phyloP scores from a whole-genome alignment of 1,139 yeast species.

The Sugiyamaella xylanicola region DNA sequence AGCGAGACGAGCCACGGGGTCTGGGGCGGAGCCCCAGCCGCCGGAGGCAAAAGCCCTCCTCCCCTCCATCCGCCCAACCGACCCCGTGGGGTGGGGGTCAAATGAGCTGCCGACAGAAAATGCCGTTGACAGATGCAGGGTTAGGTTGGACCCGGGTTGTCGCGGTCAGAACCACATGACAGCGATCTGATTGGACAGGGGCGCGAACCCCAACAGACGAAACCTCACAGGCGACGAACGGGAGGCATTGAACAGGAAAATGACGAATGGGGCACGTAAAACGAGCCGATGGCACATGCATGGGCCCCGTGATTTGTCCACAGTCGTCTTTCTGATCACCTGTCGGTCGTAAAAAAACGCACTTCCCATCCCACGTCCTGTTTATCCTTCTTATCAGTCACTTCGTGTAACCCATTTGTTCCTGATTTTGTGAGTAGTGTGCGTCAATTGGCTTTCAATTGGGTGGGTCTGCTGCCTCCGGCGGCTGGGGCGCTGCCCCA shows the following conservation, averaged over 20 bases:
- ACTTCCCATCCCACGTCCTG: neutral
- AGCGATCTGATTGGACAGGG: conserved; percentile 1
- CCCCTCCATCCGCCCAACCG: neutral
- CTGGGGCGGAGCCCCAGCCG: conserved; percentile 5
- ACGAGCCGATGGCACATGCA: neutral
- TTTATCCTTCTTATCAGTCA: neutral
- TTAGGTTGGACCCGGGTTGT: neutral
- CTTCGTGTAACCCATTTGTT: neutral
- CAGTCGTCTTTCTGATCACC: neutral
- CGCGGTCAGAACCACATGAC: neutral
- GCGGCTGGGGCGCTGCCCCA: neutral
- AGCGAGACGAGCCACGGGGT: neutral
- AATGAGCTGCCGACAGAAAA: neutral
- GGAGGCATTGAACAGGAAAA: too few species aligned
- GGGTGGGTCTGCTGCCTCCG: neutral
- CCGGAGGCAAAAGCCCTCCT: neutral
- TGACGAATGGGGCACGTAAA: neutral
- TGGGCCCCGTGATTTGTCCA: neutral
- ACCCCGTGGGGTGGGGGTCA: neutral
- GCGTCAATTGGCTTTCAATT: too few species aligned
- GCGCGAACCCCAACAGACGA: neutral
- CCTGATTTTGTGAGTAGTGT: too few species aligned
- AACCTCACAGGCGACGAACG: neutral
- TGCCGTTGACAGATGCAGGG: neutral
- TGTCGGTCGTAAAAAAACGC: neutral